These are phyloP conservation scores for Aspergillus hiratsukae DNA, from an alignment of 2,329 filamentous ascomycete genomes.

Conservation along the genomic window DNA sequence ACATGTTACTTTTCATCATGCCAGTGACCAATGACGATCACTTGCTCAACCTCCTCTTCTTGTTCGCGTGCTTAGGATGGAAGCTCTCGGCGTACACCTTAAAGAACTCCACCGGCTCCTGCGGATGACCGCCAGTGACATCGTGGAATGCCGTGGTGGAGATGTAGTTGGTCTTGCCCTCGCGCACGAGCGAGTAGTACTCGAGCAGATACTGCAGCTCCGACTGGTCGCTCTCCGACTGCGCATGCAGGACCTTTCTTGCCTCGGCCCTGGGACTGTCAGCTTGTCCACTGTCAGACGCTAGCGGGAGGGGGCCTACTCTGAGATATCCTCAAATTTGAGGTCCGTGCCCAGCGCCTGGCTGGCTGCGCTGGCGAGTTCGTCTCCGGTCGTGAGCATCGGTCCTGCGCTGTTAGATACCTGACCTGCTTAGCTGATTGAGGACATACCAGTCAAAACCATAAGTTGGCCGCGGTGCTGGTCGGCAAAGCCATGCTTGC, in stretches of 20 bases:
- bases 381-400: constrained; percentile 44
- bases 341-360: constrained; percentile 41
- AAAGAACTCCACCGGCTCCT: constrained; percentile 48
- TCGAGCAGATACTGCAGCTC: constrained; percentile 49
- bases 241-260: constrained; percentile 34
- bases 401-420: constrained; percentile 38
- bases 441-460: constrained; percentile 41
- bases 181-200: constrained; percentile 50
- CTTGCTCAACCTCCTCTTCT: not conserved
- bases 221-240: constrained; percentile 33
- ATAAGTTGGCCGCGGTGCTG: constrained; percentile 51
- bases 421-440: too few relatives aligned
- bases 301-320: constrained; percentile 27
- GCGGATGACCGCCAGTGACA: constrained; percentile 45
- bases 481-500: constrained; percentile 48
- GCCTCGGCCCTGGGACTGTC: constrained; percentile 23
- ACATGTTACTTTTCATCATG: too few relatives aligned
- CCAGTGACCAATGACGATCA: too few relatives aligned
- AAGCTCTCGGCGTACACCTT: constrained; percentile 42
- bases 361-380: constrained; percentile 45
- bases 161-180: constrained; percentile 54
- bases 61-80: constrained; percentile 5
- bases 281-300: too few relatives aligned
- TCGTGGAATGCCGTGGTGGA: constrained; percentile 49
- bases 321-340: constrained; percentile 45